Percentiles rank a stretch among this genome's conserved stretches.
Conservation (phyloP, 495 filamentous ascomycete species). For the Cercophora newfieldiana region DNA sequence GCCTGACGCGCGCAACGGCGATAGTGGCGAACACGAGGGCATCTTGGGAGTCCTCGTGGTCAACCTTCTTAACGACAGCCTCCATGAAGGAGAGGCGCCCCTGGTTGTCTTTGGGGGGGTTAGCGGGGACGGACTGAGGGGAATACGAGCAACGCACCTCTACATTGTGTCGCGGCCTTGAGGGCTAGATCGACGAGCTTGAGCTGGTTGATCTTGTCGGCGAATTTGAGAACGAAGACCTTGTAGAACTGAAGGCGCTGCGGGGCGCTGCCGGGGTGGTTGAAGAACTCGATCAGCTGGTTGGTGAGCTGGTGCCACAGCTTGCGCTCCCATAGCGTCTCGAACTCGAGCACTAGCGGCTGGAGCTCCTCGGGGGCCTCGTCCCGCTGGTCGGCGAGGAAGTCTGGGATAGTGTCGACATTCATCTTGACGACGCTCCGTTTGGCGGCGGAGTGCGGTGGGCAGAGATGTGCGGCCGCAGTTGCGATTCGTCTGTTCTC, state of each 20-base stretch:
- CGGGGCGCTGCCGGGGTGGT: conserved; percentile 70
- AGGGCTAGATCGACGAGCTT: conserved; percentile 91
- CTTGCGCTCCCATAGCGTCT: conserved; percentile 97
- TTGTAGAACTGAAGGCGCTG: conserved; percentile 90
- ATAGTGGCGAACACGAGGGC: conserved; percentile 92
- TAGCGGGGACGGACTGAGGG: background rate
- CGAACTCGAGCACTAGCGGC: conserved; percentile 83
- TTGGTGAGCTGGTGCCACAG: conserved; percentile 99
- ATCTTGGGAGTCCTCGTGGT: conserved; percentile 91
- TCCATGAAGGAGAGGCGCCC: conserved; percentile 87
- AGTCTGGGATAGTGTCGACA: conserved; percentile 84
- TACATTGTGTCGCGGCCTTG: conserved; percentile 81
- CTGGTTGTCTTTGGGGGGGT: conserved; percentile 66
- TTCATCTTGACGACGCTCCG: conserved; percentile 55
- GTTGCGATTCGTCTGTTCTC: background rate
- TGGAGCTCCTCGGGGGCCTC: conserved; percentile 86
- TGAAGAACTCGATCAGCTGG: conserved; percentile 84
- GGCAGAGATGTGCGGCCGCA: background rate
- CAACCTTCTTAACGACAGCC: conserved; percentile 79
- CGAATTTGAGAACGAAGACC: conserved; percentile 92
- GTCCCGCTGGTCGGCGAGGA: conserved; percentile 83
- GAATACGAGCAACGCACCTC: conserved; percentile 52
- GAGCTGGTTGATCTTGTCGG: conserved; percentile 97
- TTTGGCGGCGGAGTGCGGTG: background rate
- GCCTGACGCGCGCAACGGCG: conserved; percentile 85